Evolutionary conservation across 371 early-diverging fungal genomes (phyloP), one percentile per base, ranked within the genome.

Genomic region (Mortierella sp.): DNA sequence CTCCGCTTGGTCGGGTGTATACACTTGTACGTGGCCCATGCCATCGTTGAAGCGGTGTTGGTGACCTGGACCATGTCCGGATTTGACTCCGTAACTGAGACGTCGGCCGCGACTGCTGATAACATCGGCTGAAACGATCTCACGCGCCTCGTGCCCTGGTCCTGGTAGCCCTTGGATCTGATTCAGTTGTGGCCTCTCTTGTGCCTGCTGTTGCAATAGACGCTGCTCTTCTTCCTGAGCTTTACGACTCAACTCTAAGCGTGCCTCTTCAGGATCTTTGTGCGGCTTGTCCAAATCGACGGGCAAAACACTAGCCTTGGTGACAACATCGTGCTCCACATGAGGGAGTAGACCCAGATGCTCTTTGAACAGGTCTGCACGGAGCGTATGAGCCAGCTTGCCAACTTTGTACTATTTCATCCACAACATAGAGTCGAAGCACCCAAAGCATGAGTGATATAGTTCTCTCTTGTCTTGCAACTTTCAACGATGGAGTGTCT

Each of bases 351-450:
- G 68, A 8, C 96, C 96, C 13, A 93, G 67, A 71, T 96, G 96
- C 67, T 96, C 96, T 57, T 89, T 90, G 82, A 94, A 94, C n/a
- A 96, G 70, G 42, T 87, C 86, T 64, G 87, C 84, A 0, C 96
- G 87, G 52, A 96, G 78, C 9, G 88, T 85, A 64, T 90, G 90
- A 1, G 93, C 95, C 67, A 94, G 90, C 48, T 86, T 84, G 34
- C 89, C 83, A 6, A 90, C 95, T 71, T 90, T 71, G 73, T 88
- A 90, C 86, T 87, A 79, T 56, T 18, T 43, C 9, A 53, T 5
- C 46, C 24, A 53, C 49, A 79, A 42, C 28, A 34, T 21, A 16
- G 13, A 48, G 53, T n/a, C 26, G 31, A 70, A 31, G 34, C n/a
- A n/a, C n/a, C n/a, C n/a, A n/a, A n/a, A n/a, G n/a, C 39, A 16